Percentiles rank a stretch among this genome's conserved stretches.
Evolutionary conservation across 495 filamentous ascomycete genomes (phyloP).

Genomic region (Xylaria intraflava): DNA sequence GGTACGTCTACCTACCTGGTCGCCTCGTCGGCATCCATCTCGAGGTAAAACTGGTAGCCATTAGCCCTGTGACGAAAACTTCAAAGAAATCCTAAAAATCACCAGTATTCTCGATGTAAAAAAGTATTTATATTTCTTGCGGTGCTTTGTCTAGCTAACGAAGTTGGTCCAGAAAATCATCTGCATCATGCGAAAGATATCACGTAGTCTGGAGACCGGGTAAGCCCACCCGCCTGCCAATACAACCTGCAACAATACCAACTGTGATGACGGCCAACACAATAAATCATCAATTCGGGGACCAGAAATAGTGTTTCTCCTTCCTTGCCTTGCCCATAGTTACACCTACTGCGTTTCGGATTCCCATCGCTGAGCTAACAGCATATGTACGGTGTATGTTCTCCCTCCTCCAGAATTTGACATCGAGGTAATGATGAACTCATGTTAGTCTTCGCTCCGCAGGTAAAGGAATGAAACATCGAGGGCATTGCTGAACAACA

Average conservation of each 20-base stretch:
- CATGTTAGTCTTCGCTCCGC: neutral
- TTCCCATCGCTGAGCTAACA: neutral
- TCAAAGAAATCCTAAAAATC: neutral
- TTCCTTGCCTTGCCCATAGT: neutral
- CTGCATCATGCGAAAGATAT: conserved; percentile 10
- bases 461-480: neutral
- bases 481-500: neutral
- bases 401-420: neutral
- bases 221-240: neutral
- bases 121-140: conserved; percentile 3
- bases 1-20: too few relatives aligned
- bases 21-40: too few relatives aligned
- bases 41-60: too few relatives aligned
- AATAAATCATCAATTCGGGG: neutral
- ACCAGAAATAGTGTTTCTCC: conserved; percentile 3
- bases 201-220: neutral
- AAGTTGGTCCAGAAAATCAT: conserved; percentile 13
- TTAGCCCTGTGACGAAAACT: neutral
- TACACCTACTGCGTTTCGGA: neutral
- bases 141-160: conserved; percentile 4
- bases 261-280: neutral
- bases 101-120: neutral
- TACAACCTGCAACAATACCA: conserved; percentile 2
- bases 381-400: neutral
- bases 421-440: neutral